Conservation (phyloP, 176 grass and related monocot species). For the Thalia dealbata region DNA sequence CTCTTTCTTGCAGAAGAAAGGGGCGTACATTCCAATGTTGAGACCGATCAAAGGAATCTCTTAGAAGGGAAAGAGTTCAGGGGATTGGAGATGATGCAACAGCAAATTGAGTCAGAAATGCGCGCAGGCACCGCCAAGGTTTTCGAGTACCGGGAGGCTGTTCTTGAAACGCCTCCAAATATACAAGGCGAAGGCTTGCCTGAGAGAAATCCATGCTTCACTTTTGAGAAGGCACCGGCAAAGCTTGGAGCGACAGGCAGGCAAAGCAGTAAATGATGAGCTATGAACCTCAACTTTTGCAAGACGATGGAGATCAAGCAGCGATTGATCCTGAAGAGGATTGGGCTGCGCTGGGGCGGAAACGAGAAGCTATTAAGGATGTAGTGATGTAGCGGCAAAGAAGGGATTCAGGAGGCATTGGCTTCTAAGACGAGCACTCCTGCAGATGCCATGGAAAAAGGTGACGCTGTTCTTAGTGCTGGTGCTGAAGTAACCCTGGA, state of each 20-base stretch:
- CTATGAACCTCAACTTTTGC: conserved; percentile 49
- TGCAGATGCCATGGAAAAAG: conserved; percentile 89
- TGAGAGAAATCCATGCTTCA: conserved; percentile 92
- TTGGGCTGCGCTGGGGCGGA: conserved; percentile 68
- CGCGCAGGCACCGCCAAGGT: conserved; percentile 90
- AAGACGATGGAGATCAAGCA: conserved; percentile 72
- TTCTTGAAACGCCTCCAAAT: conserved; percentile 90
- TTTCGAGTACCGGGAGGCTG: conserved; percentile 96
- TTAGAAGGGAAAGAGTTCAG: conserved; percentile 66
- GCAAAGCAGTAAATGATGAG: conserved; percentile 39
- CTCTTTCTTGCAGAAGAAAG: conserved; percentile 86
- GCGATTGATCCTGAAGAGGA: conserved; percentile 98
- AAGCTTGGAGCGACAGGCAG: conserved; percentile 44
- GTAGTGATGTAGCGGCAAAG: conserved; percentile 71
- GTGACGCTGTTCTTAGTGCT: conserved; percentile 67
- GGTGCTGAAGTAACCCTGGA: conserved; percentile 87
- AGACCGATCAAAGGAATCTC: conserved; percentile 76
- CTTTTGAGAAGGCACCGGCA: conserved; percentile 78
- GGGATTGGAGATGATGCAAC: conserved; percentile 79
- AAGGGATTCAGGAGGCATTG: conserved; percentile 62
- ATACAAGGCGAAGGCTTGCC: conserved; percentile 91
- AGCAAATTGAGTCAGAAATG: conserved; percentile 90
- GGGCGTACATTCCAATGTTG: conserved; percentile 84
- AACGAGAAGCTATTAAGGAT: conserved; percentile 36
- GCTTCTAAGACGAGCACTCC: conserved; percentile 42